phyloP scores from a whole-genome alignment of 1,284 basidiomycete genomes.

The Ustilago tritici region DNA sequence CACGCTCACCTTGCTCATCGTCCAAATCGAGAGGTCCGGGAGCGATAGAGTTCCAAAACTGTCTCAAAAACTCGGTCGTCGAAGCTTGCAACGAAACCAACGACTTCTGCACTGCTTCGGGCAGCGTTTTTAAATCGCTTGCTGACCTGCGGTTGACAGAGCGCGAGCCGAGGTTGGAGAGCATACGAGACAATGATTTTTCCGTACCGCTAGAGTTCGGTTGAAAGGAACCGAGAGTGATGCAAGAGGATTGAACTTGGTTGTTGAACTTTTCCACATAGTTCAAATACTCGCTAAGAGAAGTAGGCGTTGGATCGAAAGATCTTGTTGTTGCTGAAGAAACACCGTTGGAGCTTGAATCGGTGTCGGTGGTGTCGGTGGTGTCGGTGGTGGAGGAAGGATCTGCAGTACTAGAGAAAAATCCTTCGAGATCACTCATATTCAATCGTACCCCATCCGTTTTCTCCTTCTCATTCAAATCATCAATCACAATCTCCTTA shows the following conservation, averaged over 20 bases:
- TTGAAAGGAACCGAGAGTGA: constrained; percentile 19
- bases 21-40: constrained; percentile 71
- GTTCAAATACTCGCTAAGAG: constrained; percentile 20
- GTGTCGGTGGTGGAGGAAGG: not conserved
- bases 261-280: constrained; percentile 26
- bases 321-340: constrained; percentile 54
- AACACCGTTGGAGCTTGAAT: not conserved
- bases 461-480: constrained; percentile 79
- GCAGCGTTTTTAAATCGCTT: constrained; percentile 75
- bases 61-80: constrained; percentile 93
- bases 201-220: constrained; percentile 4
- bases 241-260: not conserved
- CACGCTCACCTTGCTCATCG: not conserved
- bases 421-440: constrained; percentile 72
- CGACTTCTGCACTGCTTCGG: constrained; percentile 80
- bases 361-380: not conserved
- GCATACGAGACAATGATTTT: constrained; percentile 20
- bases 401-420: constrained; percentile 17
- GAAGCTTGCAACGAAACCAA: constrained; percentile 90
- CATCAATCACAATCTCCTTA: constrained; percentile 84
- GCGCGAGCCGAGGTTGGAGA: constrained; percentile 27
- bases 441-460: constrained; percentile 81
- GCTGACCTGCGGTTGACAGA: constrained; percentile 9
- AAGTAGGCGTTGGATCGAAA: not conserved
- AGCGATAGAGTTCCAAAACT: constrained; percentile 91